Base-by-base conservation (phyloP, 2,329 filamentous ascomycete species). In the Colletotrichum godetiae region DNA sequence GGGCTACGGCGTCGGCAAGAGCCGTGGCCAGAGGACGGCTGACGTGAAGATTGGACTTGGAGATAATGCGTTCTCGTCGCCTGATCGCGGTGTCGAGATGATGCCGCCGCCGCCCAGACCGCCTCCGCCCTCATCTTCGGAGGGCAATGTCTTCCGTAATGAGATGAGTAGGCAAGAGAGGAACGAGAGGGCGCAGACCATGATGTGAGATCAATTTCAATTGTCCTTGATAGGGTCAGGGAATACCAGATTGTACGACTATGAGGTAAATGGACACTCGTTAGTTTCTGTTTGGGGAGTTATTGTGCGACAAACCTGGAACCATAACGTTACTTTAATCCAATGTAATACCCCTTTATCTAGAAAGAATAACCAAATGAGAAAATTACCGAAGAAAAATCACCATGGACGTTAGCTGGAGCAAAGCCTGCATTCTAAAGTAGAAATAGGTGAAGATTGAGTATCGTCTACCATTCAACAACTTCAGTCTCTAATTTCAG, bases 1-100 rank as follows among this genome's bases (percentile, higher is more conserved):
- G 27, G 72, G 74, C 13, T 75, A 75, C 24, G 74, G 74, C 22
- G 53, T 75, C 4, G 66, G 74, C 3, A 64, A 74, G 73, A 75
- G 74, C 46, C 68, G 72, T 19, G 57, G 29, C 0, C 68, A 75
- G 68, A 52, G 73, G n/a, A 52, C 73, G 27, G 68, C 58, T 1
- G 74, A 69, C 0, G 27, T 69, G 4, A 59, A 56, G 29, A 35
- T 73, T 31, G 57, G 72, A 12, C 56, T 72, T 4, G 68, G 67
- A 29, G 72, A 61, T 15, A 62, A 52, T 15, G 69, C 72, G 1
- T 74, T 72, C 53, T 66, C 70, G 15, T 73, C 68, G 42, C 52
- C 68, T 12, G 72, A 67, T n/a, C 63, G 68, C 3, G 72, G 72
- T 8, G 68, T 69, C 19, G 74, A 73, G 56, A 73, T 73, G 71